Percentiles rank a stretch among this genome's conserved stretches.
Evolutionary conservation across 2,329 filamentous ascomycete genomes (phyloP).

Genomic region (Seiridium unicorne): DNA sequence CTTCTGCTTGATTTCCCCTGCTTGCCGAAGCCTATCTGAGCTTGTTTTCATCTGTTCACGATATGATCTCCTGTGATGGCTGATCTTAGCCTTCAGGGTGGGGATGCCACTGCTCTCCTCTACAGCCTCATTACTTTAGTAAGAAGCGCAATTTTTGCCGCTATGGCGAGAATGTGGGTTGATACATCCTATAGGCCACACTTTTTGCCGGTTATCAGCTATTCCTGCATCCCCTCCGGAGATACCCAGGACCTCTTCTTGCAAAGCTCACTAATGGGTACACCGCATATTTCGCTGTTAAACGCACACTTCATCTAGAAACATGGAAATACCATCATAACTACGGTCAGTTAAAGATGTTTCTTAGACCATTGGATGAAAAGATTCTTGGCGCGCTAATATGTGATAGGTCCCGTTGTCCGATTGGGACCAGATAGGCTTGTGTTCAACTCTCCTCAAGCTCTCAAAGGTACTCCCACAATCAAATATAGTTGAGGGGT

Average conservation of each 20-base stretch:
- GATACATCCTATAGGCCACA: background rate
- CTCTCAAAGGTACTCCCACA: slow-evolving; percentile 5
- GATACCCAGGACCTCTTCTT: background rate
- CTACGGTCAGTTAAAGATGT: background rate
- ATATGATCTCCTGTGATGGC: no score
- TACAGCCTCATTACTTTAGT: background rate
- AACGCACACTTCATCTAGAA: background rate
- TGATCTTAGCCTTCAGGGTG: no score
- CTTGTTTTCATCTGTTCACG: no score
- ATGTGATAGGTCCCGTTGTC: slow-evolving; percentile 12
- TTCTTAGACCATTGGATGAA: background rate
- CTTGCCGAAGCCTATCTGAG: no score
- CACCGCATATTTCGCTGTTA: background rate
- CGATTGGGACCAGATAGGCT: slow-evolving; percentile 17
- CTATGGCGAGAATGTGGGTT: fast-evolving
- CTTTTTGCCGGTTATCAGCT: background rate
- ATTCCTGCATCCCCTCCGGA: background rate
- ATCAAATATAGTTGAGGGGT: background rate
- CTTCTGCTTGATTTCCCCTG: no score
- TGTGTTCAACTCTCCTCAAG: slow-evolving; percentile 16
- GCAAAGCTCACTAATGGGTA: slow-evolving; percentile 1
- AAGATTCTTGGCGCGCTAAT: background rate
- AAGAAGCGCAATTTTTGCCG: background rate
- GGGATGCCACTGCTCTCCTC: background rate
- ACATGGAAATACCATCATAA: slow-evolving; percentile 2